Percentiles rank a stretch among this genome's conserved stretches.
phyloP scores from a whole-genome alignment of 2,329 filamentous ascomycete species.

The Xylaria sp. region DNA sequence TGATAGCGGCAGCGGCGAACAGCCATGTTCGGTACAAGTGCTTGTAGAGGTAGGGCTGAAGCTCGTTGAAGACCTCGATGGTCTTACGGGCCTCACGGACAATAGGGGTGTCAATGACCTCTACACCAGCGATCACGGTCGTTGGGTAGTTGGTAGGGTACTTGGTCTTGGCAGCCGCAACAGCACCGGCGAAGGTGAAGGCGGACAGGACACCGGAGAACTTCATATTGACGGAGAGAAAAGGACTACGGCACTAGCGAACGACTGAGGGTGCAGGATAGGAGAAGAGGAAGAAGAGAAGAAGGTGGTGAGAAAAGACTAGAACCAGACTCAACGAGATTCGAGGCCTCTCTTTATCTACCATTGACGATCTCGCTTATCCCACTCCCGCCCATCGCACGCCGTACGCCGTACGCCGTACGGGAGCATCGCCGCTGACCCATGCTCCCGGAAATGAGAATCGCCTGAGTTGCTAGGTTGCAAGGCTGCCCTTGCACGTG shows the following conservation, averaged over 20 bases:
- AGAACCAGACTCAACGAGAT: not conserved
- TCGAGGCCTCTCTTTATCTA: slow-evolving; percentile 19
- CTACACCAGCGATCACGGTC: slow-evolving; percentile 22
- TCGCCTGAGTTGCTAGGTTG: not conserved
- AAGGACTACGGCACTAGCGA: slow-evolving; percentile 16
- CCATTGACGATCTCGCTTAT: not conserved
- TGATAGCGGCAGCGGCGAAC: slow-evolving; percentile 25
- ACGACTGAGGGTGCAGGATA: slow-evolving; percentile 5
- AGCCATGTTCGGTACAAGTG: slow-evolving; percentile 30
- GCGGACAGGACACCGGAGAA: slow-evolving; percentile 16
- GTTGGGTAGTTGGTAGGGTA: slow-evolving; percentile 19
- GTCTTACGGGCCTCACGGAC: slow-evolving; percentile 24
- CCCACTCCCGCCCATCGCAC: not conserved
- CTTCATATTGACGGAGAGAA: slow-evolving; percentile 24
- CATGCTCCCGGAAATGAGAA: slow-evolving; percentile 11
- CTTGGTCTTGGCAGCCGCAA: not conserved
- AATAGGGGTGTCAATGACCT: slow-evolving; percentile 27
- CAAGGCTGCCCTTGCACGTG: slow-evolving; percentile 29
- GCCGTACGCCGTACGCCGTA: slow-evolving; percentile 7
- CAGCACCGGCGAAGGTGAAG: slow-evolving; percentile 15
- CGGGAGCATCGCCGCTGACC: not conserved
- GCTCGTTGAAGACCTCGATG: slow-evolving; percentile 20
- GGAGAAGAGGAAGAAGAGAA: not conserved
- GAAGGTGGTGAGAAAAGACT: not conserved
- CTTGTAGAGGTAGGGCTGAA: slow-evolving; percentile 24